Base-by-base conservation (phyloP, 192 early-diverging fungal species). In the Backusella circina region DNA sequence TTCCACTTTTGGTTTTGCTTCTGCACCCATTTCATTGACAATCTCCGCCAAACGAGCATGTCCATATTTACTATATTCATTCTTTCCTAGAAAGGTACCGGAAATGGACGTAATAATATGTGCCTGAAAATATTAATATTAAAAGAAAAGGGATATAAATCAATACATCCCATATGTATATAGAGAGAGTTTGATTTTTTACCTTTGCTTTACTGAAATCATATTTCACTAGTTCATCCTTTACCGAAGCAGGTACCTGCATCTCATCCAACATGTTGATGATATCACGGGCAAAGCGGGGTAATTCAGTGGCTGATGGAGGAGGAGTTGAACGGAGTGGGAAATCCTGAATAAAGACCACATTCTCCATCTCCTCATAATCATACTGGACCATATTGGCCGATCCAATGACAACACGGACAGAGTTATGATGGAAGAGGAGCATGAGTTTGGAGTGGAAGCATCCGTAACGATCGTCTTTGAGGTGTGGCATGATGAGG, bases 391-490 rank as follows among this genome's bases (percentile, higher is more conserved):
- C 83, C 67, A 92, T 68, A 33, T 92, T 92, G 10, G 90, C 91
- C 0, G 89, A 89, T 0, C 86, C 85, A 15, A 84, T 81, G 0
- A 90, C 90, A 1, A 92, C 87, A 1, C 91, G 82, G 66, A 88
- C 70, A 61, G 86, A 88, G 0, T 64, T 74, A 16, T 82, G 76
- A 41, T 88, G 86, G 35, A 90, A 92, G 12, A 92, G 39, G 6
- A 92, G 74, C 91, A 92, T 91, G 0, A 91, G 26, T 69, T 90
- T 92, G 30, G 85, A 80, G 74, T 92, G 91, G 75, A 91, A 89
- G 3, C 83, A 78, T 1, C 90, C 89, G 41, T 77, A 86, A 23
- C 54, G 69, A 12, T 82, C 79, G 13, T 75, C 70, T 28, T 65
- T 81, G 66, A 90, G 76, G 3, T 80, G 84, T 18, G 90, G 89